A percentile compares a stretch with the other conserved stretches of the same genome.
phyloP scores from a whole-genome alignment of 23 red algal species.

The Agarophyton chilense region DNA sequence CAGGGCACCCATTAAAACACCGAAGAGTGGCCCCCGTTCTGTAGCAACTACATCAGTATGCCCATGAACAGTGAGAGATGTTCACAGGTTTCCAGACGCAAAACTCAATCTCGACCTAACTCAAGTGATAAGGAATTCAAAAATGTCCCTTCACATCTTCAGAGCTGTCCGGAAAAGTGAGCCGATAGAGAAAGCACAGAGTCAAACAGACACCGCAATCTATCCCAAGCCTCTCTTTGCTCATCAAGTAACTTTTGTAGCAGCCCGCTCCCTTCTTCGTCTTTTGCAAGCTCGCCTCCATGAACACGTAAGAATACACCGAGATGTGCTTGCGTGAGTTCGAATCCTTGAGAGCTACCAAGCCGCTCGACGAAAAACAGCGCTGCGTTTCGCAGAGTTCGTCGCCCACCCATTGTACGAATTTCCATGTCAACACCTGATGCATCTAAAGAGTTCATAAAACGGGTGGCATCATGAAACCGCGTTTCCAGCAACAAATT shows the following conservation, averaged over 20 bases:
- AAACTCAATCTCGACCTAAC: no score
- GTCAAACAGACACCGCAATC: slow-evolving; percentile 52
- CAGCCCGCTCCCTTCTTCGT: slow-evolving; percentile 17
- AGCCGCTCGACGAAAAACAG: slow-evolving; percentile 61
- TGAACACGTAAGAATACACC: slow-evolving; percentile 71
- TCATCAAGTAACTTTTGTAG: slow-evolving; percentile 14
- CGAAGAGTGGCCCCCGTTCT: no score
- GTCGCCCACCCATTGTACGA: slow-evolving; percentile 57
- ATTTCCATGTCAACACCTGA: slow-evolving; percentile 77
- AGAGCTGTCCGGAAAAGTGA: slow-evolving; percentile 59
- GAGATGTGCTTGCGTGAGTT: slow-evolving; percentile 82
- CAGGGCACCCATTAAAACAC: no score
- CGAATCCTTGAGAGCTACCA: slow-evolving; percentile 32
- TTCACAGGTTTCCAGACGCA: no score
- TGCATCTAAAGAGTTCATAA: slow-evolving; percentile 40
- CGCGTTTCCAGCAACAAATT: slow-evolving; percentile 20
- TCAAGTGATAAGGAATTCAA: no score
- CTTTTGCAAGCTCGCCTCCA: slow-evolving; percentile 43
- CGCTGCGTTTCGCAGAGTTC: slow-evolving; percentile 27
- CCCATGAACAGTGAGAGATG: no score
- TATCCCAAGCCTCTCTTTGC: slow-evolving; percentile 59
- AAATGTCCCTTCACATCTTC: no score
- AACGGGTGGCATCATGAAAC: slow-evolving; percentile 33
- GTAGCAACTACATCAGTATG: no score
- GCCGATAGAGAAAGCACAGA: slow-evolving; percentile 55